These are phyloP conservation scores for Takakia lepidozioides DNA, from an alignment of 225 moss, liverwort and hornwort species.

Conservation along the genomic window DNA sequence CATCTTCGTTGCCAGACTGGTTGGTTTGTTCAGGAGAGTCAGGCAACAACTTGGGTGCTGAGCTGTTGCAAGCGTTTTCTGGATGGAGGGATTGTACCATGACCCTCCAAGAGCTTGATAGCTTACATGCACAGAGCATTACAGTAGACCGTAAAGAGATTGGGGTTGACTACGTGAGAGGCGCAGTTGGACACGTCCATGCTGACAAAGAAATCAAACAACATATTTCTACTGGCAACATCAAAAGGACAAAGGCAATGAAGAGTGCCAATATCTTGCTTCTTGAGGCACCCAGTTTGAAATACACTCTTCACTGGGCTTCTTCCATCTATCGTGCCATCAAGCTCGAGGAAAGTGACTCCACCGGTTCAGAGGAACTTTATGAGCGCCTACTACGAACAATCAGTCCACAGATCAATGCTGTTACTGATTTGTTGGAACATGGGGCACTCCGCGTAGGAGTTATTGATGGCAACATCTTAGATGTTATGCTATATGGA, in stretches of 20 bases:
- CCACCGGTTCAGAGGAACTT: not conserved
- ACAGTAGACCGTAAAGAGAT: not conserved
- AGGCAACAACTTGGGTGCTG: not conserved
- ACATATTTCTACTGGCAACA: conserved; percentile 5
- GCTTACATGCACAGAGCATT: not conserved
- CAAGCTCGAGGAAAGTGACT: not conserved
- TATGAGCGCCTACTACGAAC: conserved; percentile 2
- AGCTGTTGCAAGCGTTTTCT: not conserved
- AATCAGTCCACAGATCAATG: conserved; percentile 4
- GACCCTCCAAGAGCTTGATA: not conserved
- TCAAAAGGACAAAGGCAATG: conserved; percentile 1
- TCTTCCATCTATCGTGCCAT: conserved; percentile 9
- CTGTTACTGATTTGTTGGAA: not conserved
- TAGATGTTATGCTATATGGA: conserved; percentile 1
- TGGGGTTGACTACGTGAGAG: not conserved
- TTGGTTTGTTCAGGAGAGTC: not conserved
- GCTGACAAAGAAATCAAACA: not conserved
- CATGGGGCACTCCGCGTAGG: not conserved
- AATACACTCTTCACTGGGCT: conserved; percentile 8
- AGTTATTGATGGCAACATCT: conserved; percentile 1
- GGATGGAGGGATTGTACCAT: conserved; percentile 3
- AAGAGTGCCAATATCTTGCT: not conserved
- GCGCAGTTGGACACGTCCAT: not conserved
- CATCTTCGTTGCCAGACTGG: conserved; percentile 1
- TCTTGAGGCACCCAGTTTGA: conserved; percentile 7